Evolutionary conservation across 805 yeast species (phyloP), one percentile per base, ranked within the genome.

Genomic region (Lipomyces oligophaga): DNA sequence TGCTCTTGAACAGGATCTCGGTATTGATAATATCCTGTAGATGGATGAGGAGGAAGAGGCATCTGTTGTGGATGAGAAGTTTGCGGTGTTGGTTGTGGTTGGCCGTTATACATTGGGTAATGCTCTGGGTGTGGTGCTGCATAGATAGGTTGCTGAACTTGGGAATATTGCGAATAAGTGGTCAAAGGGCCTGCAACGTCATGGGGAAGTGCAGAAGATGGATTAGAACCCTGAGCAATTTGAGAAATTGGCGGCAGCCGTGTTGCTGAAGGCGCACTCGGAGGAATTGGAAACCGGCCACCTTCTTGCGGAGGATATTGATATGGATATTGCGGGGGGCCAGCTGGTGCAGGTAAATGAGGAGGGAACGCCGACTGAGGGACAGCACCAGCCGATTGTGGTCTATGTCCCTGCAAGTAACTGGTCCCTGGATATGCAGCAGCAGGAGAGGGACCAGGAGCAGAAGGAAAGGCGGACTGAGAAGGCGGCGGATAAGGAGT

Each of bases 221-320:
- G 44, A 6, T 33, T 26, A 13, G 43, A 40, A n/a, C 41, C 41
- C 22, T 40, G 45, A 11, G 46, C 34, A 11, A 47, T 6, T 10
- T 48, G 53, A 6, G 53, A 48, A 5, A 48, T 48, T n/a, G 53
- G 53, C 3, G 53, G 53, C 24, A 48, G 25, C 3, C 47, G 40
- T 6, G 43, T 32, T 13, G 31, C 37, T 13, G 22, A 20, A 7
- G 20, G 30, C 1, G 35, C 13, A 26, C 13, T 26, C 11, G 30
- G 30, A n/a, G n/a, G n/a, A n/a, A n/a, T n/a, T n/a, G 30, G 8
- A 26, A 8, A 13, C 30, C 8, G 13, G 13, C 30, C 8, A 8
- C 11, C 11, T 26, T 13, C 13, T 8, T 13, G 30, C 30, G 30
- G 30, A 26, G 11, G 30, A 26, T 26, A 13, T 10, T 13, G 13